A percentile compares a stretch with the other conserved stretches of the same genome.
These are phyloP conservation scores for Leccinellum luteum DNA, from an alignment of 768 basidiomycete genomes.

Conservation along the genomic window DNA sequence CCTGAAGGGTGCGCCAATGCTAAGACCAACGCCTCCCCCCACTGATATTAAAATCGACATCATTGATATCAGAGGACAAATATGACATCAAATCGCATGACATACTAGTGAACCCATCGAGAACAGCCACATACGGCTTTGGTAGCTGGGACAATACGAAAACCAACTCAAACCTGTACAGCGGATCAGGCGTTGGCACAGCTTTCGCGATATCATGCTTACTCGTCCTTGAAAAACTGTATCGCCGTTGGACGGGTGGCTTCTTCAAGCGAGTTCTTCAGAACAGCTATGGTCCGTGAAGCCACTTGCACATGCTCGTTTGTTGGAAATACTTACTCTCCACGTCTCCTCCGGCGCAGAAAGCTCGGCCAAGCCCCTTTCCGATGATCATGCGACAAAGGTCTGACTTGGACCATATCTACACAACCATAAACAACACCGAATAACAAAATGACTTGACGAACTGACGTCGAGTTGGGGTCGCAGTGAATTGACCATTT, in stretches of 20 bases:
- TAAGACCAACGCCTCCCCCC: conserved; percentile 94
- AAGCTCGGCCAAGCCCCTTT: conserved; percentile 68
- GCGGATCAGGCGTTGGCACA: conserved; percentile 8
- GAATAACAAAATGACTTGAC: background rate
- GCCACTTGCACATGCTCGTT: conserved; percentile 1
- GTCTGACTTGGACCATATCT: conserved; percentile 77
- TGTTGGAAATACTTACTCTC: conserved; percentile 53
- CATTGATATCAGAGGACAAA: background rate
- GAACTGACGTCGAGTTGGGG: conserved; percentile 71
- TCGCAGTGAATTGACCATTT: conserved; percentile 71
- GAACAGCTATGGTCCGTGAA: conserved; percentile 45
- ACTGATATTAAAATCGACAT: conserved; percentile 44
- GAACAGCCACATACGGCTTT: conserved; percentile 88
- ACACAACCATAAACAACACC: conserved; percentile 5
- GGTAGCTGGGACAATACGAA: conserved; percentile 63
- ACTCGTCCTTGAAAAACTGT: conserved; percentile 90
- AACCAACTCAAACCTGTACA: conserved; percentile 73
- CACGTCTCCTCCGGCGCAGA: conserved; percentile 96
- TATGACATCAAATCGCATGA: conserved; percentile 7
- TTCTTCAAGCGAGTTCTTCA: conserved; percentile 47
- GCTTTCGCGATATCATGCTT: conserved; percentile 32
- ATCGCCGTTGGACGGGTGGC: conserved; percentile 62
- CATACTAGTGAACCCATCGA: conserved; percentile 92
- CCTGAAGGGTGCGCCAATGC: conserved; percentile 80
- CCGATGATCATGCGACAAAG: conserved; percentile 73